Evolutionary conservation across 2,329 filamentous ascomycete genomes (phyloP).

Genomic region (Sclerotinia trifoliorum): DNA sequence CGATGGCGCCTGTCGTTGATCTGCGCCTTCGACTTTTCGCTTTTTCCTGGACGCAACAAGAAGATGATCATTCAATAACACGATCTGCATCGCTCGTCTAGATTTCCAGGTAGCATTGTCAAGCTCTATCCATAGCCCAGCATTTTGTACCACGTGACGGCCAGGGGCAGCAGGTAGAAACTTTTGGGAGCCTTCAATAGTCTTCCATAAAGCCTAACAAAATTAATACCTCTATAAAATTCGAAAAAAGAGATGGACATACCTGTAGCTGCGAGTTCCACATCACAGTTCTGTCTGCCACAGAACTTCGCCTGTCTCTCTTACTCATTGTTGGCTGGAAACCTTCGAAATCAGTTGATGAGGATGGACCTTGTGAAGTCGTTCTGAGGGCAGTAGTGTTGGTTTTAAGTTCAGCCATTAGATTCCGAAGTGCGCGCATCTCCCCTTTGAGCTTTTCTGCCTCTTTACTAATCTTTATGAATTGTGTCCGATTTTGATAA

Average conservation of each 20-base stretch:
- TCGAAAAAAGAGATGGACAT: background rate
- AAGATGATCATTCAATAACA: conserved; percentile 91
- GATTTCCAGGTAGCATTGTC: conserved; percentile 98
- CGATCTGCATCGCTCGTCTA: conserved; percentile 81
- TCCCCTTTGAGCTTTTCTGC: conserved; percentile 96
- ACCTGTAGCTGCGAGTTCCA: conserved; percentile 66
- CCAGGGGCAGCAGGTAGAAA: conserved; percentile 87
- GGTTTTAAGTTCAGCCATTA: conserved; percentile 89
- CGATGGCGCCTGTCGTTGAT: conserved; percentile 51
- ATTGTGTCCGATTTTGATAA: conserved; percentile 94
- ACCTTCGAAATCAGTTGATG: conserved; percentile 51
- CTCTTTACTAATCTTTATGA: conserved; percentile 99
- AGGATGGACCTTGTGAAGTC: conserved; percentile 50
- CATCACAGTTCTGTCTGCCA: conserved; percentile 65
- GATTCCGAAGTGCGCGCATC: conserved; percentile 83
- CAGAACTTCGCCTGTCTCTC: conserved; percentile 83
- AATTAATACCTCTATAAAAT: conserved; percentile 22
- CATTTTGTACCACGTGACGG: conserved; percentile 92
- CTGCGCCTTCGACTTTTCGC: conserved; percentile 71
- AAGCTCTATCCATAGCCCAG: conserved; percentile 89
- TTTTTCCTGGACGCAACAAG: conserved; percentile 91
- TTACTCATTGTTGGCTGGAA: conserved; percentile 59
- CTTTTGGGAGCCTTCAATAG: conserved; percentile 96
- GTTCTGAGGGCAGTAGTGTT: conserved; percentile 67
- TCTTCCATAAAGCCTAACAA: conserved; percentile 79